Evolutionary conservation across 108 stramenopile genomes (phyloP).

Genomic region (Cyclostephanos invisitatus): DNA sequence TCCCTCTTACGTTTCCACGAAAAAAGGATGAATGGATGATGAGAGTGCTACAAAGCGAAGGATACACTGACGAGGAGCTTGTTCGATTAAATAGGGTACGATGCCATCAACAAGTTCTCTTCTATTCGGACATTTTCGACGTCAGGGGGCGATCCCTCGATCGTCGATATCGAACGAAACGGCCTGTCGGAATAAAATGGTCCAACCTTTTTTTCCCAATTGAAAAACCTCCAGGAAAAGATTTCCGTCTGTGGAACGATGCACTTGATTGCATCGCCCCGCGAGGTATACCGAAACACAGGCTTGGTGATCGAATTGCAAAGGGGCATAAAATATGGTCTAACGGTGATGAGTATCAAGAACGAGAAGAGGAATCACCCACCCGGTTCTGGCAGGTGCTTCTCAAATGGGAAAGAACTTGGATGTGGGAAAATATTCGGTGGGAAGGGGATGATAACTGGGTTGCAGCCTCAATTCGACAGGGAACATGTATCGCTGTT

Average conservation of each 20-base stretch:
- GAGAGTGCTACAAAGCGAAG: neutral
- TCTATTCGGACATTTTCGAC: neutral
- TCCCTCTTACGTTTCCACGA: neutral
- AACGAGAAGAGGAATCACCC: neutral
- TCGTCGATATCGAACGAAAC: neutral
- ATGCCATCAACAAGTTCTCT: neutral
- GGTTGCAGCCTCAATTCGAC: constrained; percentile 5
- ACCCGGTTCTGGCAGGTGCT: neutral
- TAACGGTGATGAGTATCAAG: neutral
- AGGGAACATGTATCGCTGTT: constrained; percentile 5
- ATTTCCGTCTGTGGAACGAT: neutral
- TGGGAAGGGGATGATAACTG: constrained; percentile 7
- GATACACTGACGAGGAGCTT: neutral
- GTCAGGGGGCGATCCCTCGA: neutral
- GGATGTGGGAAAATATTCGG: constrained; percentile 20
- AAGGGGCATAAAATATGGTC: neutral
- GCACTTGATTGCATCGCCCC: neutral
- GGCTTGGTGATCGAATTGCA: neutral
- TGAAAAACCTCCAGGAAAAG: no score
- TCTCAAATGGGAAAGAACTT: neutral
- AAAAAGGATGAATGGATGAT: neutral
- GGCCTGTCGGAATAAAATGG: neutral
- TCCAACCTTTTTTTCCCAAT: neutral
- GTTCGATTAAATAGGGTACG: neutral
- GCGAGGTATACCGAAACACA: neutral